Conservation (phyloP, 140 eudicot genomes). For the Flaveria floridana region DNA sequence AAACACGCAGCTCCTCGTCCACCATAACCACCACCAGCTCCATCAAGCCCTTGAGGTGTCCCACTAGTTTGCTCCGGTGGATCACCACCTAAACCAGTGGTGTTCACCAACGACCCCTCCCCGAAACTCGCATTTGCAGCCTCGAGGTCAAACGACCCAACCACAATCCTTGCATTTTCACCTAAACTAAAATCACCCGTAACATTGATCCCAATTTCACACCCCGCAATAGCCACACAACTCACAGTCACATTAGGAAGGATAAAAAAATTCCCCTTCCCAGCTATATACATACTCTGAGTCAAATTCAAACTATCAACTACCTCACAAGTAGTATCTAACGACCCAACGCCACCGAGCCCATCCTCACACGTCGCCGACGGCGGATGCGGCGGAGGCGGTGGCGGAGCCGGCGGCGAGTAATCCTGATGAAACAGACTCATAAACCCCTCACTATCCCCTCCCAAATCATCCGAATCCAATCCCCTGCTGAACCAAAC, state of each 20-base stretch:
- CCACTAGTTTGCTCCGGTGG: constrained; percentile 94
- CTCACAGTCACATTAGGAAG: constrained; percentile 63
- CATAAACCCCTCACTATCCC: constrained; percentile 18
- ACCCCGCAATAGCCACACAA: constrained; percentile 57
- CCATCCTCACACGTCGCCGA: constrained; percentile 75
- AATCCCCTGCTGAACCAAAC: constrained; percentile 10
- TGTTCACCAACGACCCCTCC: constrained; percentile 66
- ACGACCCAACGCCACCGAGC: constrained; percentile 78
- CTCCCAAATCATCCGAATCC: constrained; percentile 23
- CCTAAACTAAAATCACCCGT: constrained; percentile 81
- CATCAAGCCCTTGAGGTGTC: constrained; percentile 77
- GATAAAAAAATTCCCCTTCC: constrained; percentile 82
- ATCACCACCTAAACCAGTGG: constrained; percentile 75
- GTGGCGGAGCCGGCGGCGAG: constrained; percentile 96
- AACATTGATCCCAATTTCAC: constrained; percentile 60
- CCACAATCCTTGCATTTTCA: constrained; percentile 51
- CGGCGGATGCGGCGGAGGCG: constrained; percentile 97
- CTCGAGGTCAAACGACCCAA: constrained; percentile 50
- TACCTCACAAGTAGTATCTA: constrained; percentile 85
- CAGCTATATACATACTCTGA: constrained; percentile 65
- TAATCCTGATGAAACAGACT: constrained; percentile 71
- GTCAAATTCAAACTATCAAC: constrained; percentile 71
- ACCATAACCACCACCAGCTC: constrained; percentile 99
- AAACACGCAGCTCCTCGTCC: constrained; percentile 97
- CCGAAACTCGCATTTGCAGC: constrained; percentile 62